A percentile compares a stretch with the other conserved stretches of the same genome.
phyloP scores from a whole-genome alignment of 176 grass and related monocot genomes.

The Carex parvula region DNA sequence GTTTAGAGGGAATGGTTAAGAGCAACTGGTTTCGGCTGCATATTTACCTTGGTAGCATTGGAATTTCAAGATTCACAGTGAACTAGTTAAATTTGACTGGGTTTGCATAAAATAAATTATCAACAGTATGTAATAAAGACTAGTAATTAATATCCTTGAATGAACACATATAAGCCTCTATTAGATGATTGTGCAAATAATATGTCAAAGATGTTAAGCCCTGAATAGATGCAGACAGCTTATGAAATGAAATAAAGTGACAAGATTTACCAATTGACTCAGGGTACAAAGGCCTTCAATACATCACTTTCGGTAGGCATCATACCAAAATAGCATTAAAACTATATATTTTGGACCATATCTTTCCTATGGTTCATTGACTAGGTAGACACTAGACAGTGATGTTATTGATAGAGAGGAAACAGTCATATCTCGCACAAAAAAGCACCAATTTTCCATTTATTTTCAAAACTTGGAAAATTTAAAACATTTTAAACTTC shows the following conservation, averaged over 20 bases:
- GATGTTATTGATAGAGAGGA: not conserved
- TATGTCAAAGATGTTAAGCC: too few species aligned
- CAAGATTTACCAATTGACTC: not conserved
- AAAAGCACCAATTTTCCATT: slow-evolving; percentile 6
- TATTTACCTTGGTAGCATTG: not conserved
- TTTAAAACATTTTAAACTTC: not conserved
- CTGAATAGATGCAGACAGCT: not conserved
- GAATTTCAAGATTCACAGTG: not conserved
- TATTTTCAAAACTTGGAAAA: not conserved
- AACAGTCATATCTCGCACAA: not conserved
- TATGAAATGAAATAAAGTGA: slow-evolving; percentile 14
- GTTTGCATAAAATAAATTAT: not conserved
- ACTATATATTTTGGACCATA: not conserved
- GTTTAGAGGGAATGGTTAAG: not conserved
- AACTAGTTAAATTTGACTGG: not conserved
- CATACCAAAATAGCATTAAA: not conserved
- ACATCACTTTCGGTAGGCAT: not conserved
- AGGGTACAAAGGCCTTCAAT: not conserved
- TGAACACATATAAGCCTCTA: not conserved
- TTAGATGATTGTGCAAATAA: not conserved
- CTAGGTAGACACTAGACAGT: slow-evolving; percentile 16
- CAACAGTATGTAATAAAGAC: not conserved
- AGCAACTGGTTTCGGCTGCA: too few species aligned
- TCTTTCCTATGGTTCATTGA: slow-evolving; percentile 6
- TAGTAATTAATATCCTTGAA: not conserved